Evolutionary conservation across 179 eudicot genomes (phyloP), one percentile per base, ranked within the genome.

Genomic region (Heliamphora pulchella): DNA sequence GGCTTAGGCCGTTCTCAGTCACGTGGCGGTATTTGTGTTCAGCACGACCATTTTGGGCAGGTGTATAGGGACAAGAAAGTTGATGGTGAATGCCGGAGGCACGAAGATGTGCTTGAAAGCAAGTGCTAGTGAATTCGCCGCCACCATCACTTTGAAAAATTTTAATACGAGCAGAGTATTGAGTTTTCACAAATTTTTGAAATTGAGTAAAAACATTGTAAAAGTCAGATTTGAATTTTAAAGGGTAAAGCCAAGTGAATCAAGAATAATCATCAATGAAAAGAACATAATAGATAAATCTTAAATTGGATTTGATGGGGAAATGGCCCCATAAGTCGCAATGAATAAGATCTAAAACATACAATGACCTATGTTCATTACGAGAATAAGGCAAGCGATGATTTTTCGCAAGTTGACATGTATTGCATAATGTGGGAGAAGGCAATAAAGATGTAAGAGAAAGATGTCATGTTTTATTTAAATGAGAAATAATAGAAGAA

Each of bases 121-220:
- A 20, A 20, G 22, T 20, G 22, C 22, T 20, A 20, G 22, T 20
- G 22, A 20, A 20, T 20, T 20, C 22, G 22, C 22, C 22, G 22
- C 79, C 79, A 0, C 68, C 50, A 59, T 76, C 69, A 59, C 22
- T 55, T 76, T 76, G 68, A 76, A 76, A 76, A 31, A 11, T 59
- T 62, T 76, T 76, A 7, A 76, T 59, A 4, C 41, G 39, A 2
- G 5, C 3, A 9, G 50, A 41, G 15, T 31, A 44, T 64, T 77
- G 79, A 59, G 41, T 77, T 62, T 77, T 66, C 1, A 77, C 57
- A 14, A 63, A 47, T 0, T 31, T 22, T 10, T 66, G 70, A 66
- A 22, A 66, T 66, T 66, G 70, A 39, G 31, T 8, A 39, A 66
- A 66, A 66, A 39, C 8, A 3, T 66, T 3, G 9, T 6, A 64